These are phyloP conservation scores for Laburnicola sp. DNA, from an alignment of 2,329 filamentous ascomycete species.

Conservation along the genomic window DNA sequence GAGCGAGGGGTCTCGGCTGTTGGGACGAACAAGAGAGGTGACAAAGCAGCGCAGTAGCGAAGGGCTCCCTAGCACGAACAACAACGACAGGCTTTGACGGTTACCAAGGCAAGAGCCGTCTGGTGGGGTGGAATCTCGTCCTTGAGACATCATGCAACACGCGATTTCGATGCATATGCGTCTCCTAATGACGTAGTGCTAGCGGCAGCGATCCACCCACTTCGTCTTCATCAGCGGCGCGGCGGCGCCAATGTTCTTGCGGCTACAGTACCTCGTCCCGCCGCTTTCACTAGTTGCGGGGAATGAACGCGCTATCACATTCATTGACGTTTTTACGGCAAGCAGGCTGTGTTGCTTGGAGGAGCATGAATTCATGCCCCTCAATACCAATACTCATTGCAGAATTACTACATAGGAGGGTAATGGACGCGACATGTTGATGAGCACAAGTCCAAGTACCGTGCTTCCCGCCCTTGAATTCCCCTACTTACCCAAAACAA, in stretches of 20 bases:
- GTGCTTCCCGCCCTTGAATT: constrained; percentile 5
- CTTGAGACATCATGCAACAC: not conserved
- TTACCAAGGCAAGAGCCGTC: too few species aligned
- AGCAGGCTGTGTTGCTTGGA: constrained; percentile 18
- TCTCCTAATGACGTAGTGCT: constrained; percentile 5
- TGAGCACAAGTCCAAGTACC: not conserved
- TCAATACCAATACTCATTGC: constrained; percentile 11
- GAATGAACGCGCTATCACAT: constrained; percentile 9
- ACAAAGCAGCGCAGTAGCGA: constrained; percentile 1
- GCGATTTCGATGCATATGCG: not conserved
- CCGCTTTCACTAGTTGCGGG: not conserved
- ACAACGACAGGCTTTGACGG: not conserved
- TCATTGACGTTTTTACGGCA: not conserved
- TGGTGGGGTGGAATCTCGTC: not conserved
- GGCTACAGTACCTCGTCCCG: not conserved
- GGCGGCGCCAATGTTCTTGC: not conserved
- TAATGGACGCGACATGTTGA: constrained; percentile 13
- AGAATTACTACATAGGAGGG: constrained; percentile 5
- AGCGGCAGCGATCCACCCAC: not conserved
- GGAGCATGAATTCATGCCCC: constrained; percentile 41
- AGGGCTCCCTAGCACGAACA: not conserved
- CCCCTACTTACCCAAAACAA: constrained; percentile 12
- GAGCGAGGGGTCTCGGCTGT: constrained; percentile 11
- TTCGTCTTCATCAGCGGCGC: not conserved
- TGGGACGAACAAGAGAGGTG: constrained; percentile 1